Percentiles rank a stretch among this genome's conserved stretches.
phyloP scores from a whole-genome alignment of 1,139 yeast genomes.

The Debaryomyces psychrophilus region DNA sequence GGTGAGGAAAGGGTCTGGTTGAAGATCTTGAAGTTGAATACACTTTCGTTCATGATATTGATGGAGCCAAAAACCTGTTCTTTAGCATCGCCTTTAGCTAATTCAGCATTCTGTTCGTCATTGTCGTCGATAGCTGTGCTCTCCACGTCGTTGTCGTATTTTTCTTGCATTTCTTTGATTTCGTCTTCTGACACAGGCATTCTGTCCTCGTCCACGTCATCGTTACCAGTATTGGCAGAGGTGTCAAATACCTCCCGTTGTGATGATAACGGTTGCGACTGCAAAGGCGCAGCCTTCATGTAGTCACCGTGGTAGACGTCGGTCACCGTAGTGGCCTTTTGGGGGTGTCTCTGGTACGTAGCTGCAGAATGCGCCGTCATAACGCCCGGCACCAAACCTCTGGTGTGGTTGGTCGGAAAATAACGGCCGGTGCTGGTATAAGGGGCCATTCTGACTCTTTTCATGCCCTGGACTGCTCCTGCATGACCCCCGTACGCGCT shows the following conservation, averaged over 20 bases:
- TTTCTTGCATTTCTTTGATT: slow-evolving; percentile 41
- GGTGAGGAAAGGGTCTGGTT: slow-evolving; percentile 19
- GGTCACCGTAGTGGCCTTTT: slow-evolving; percentile 29
- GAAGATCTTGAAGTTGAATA: slow-evolving; percentile 47
- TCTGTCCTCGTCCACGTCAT: slow-evolving; percentile 35
- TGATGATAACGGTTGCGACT: slow-evolving; percentile 59
- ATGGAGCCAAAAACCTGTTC: slow-evolving; percentile 48
- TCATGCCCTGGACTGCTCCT: slow-evolving; percentile 2
- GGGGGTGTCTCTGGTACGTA: slow-evolving; percentile 4
- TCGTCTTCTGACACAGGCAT: slow-evolving; percentile 43
- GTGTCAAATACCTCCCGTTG: slow-evolving; percentile 48
- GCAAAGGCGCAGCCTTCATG: slow-evolving; percentile 52
- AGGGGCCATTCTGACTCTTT: slow-evolving; percentile 2
- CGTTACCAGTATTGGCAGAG: slow-evolving; percentile 8
- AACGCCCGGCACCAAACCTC: not conserved
- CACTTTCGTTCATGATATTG: slow-evolving; percentile 46
- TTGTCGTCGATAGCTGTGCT: slow-evolving; percentile 22
- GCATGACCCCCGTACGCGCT: slow-evolving; percentile 1
- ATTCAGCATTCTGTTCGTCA: slow-evolving; percentile 13
- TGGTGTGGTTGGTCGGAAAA: slow-evolving; percentile 7
- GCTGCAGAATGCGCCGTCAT: not conserved
- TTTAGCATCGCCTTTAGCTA: slow-evolving; percentile 6
- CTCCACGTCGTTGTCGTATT: slow-evolving; percentile 27
- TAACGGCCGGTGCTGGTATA: slow-evolving; percentile 9
- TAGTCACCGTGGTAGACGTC: slow-evolving; percentile 56